Conservation (phyloP, 2,329 filamentous ascomycete species). For the Talaromyces atroroseus region DNA sequence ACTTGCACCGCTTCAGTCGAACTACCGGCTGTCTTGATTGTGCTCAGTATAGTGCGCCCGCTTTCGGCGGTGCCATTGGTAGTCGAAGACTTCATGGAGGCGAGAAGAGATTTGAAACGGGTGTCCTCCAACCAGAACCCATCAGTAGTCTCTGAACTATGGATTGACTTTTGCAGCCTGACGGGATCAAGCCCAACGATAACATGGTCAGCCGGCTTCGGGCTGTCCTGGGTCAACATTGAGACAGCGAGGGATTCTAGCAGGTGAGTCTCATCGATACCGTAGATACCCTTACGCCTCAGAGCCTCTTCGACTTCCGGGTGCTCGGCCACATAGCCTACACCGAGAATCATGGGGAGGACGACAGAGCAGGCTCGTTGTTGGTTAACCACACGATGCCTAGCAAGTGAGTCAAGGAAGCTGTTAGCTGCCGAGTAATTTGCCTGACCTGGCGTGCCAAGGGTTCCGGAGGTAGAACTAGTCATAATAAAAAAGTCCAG, state of each 20-base stretch:
- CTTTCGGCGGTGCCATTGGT: background rate
- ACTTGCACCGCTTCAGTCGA: background rate
- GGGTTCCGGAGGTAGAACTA: too few species aligned
- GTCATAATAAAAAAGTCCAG: too few species aligned
- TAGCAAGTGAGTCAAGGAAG: too few species aligned
- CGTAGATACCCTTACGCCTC: constrained; percentile 3
- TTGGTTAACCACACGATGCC: too few species aligned
- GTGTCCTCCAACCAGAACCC: constrained; percentile 6
- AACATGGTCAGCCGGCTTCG: background rate
- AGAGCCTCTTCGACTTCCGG: constrained; percentile 12
- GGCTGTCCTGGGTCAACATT: background rate
- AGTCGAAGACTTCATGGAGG: background rate
- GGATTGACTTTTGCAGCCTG: background rate
- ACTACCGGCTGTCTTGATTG: background rate
- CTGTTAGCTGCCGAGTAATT: too few species aligned
- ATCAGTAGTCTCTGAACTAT: background rate
- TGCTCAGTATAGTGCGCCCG: too few species aligned
- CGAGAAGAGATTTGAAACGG: constrained; percentile 1
- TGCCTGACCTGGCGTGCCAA: too few species aligned
- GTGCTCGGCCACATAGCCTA: constrained; percentile 23
- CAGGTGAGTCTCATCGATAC: constrained; percentile 8
- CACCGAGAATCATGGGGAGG: constrained; percentile 23
- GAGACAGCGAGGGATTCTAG: background rate
- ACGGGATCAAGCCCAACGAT: constrained; percentile 4
- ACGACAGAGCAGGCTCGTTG: background rate